Evolutionary conservation across 257 asterid genomes (phyloP).

Genomic region (Haberlea rhodopensis): DNA sequence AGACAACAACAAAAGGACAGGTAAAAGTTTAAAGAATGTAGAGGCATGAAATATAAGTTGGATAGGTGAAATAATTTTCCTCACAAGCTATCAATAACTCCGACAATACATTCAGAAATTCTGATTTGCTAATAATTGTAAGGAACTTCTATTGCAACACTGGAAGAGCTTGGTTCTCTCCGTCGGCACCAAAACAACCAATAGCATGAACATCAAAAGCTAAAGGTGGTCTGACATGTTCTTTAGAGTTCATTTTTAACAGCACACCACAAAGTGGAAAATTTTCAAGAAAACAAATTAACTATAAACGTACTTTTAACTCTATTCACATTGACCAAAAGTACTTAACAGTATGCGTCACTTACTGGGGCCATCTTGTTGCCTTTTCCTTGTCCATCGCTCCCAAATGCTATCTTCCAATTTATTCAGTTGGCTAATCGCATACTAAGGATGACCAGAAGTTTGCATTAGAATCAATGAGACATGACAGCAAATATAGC

Average conservation of each 20-base stretch:
- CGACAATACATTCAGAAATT: constrained; percentile 4
- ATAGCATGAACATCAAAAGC: not conserved
- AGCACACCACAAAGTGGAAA: constrained; percentile 11
- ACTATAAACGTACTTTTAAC: not conserved
- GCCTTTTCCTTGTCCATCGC: constrained; percentile 62
- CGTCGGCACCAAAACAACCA: not conserved
- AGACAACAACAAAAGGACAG: not conserved
- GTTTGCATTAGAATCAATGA: constrained; percentile 30
- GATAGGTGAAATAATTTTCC: not conserved
- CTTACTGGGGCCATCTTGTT: constrained; percentile 51
- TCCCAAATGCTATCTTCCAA: constrained; percentile 96
- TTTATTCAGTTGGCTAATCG: constrained; percentile 77
- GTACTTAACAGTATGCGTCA: constrained; percentile 14
- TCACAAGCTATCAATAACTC: constrained; percentile 5
- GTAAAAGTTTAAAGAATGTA: not conserved
- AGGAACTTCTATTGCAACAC: not conserved
- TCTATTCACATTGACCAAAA: constrained; percentile 9
- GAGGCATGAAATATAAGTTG: not conserved
- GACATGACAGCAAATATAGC: constrained; percentile 2
- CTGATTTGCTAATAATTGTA: not conserved
- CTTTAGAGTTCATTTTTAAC: constrained; percentile 5
- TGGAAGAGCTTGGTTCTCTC: not conserved
- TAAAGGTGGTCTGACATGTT: not conserved
- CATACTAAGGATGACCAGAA: constrained; percentile 56
- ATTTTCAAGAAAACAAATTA: not conserved